Evolutionary conservation across 148 eudicot species (phyloP), one percentile per base, ranked within the genome.

Genomic region (Talinum fruticosum): DNA sequence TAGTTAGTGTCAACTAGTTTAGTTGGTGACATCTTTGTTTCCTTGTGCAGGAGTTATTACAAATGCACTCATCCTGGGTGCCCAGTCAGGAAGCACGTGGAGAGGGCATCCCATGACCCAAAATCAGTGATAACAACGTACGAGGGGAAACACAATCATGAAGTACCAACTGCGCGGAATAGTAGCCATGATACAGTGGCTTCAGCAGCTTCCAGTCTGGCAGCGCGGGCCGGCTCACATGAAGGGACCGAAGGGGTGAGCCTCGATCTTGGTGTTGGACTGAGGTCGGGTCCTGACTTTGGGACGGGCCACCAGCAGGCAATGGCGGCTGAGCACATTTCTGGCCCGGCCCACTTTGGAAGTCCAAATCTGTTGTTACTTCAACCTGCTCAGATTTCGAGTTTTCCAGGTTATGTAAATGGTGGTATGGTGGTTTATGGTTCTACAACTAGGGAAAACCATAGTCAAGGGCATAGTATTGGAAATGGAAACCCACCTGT

Each of bases 91-190:
- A 95, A 95, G 80, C 99, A 95, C 13, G 99, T 95, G 79, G 99
- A 95, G 82, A 92, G 99, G 85, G 99, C 99, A 78, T 89, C 99
- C 30, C 99, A 95, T 62, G 99, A 95, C 80, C 99, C 96, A 2
- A 95, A 91, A 88, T 94, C 99, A 41, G 99, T 95, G 36, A 95
- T 95, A 82, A 95, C 99, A 5, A 90, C 99, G 3, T 95, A 95
- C 21, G 99, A 95, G 80, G 99, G 99, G 26, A 95, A 95, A 66
- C 99, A 95, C 86, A 95, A 92, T 80, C 99, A 95, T 44, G 97
- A 95, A 70, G 99, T 95, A 64, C 99, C 99, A 1, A 84, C 86
- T 62, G 95, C 91, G 0, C 85, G 82, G 76, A 87, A 81, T 74
- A 88, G 86, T 71, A 89, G 81, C 83, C 91, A 91, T 75, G 93